Evolutionary conservation across 106 monocot genomes (phyloP), one percentile per base, ranked within the genome.

Genomic region (Alisma plantagoaquatica): DNA sequence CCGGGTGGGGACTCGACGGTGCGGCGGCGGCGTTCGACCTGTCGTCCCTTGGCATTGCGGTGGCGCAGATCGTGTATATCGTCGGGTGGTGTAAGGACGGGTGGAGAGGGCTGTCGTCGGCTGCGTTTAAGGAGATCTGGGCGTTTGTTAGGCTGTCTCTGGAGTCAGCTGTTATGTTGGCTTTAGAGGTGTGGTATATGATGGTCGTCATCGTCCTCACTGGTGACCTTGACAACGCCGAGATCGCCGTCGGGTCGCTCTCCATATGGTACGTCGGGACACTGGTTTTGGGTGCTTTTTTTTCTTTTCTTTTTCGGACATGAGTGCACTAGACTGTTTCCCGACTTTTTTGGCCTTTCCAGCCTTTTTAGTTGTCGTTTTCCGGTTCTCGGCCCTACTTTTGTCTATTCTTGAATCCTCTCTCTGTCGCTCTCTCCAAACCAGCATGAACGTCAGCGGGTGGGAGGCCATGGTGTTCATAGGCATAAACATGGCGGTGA

Each of bases 381-480:
- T n/a, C n/a, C n/a, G n/a, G n/a, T n/a, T n/a, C n/a, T n/a, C n/a
- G n/a, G n/a, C n/a, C n/a, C n/a, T n/a, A n/a, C n/a, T n/a, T n/a
- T n/a, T n/a, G n/a, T n/a, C n/a, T n/a, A n/a, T n/a, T n/a, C n/a
- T n/a, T n/a, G n/a, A n/a, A n/a, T n/a, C n/a, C n/a, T n/a, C n/a
- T n/a, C n/a, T n/a, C n/a, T n/a, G n/a, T n/a, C n/a, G n/a, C n/a
- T n/a, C n/a, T n/a, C n/a, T n/a, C n/a, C n/a, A n/a, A n/a, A n/a
- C n/a, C 65, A 92, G 92, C 59, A 86, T 92, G 86, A 92, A 92
- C 62, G 76, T 92, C 22, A 82, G 86, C 49, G 86, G 82, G 8
- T 92, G 86, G 92, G 86, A 82, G 69, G 78, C 48, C 27, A 81
- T 92, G 73, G 12, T 86, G 4, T 82, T 86, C 55, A 82, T 92